Evolutionary conservation across 2,329 filamentous ascomycete species (phyloP).

Genomic region (Pseudogymnoascus sp.): DNA sequence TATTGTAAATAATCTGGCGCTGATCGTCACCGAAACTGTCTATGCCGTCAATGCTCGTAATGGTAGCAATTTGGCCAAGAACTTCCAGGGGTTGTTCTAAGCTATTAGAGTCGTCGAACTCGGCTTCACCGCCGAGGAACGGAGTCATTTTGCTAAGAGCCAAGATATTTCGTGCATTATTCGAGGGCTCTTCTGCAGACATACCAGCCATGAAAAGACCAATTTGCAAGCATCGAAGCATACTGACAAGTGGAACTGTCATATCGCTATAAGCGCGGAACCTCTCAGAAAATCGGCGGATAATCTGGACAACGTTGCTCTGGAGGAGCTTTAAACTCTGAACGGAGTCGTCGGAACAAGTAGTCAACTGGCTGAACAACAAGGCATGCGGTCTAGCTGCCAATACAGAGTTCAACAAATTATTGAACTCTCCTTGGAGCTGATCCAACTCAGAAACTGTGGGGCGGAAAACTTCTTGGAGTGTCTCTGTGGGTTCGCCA

Average conservation of each 20-base stretch:
- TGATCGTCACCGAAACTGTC: slow-evolving; percentile 34
- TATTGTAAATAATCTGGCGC: slow-evolving; percentile 50
- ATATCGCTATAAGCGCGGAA: slow-evolving; percentile 82
- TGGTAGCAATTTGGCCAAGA: slow-evolving; percentile 39
- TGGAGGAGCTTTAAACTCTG: slow-evolving; percentile 36
- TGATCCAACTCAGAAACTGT: slow-evolving; percentile 55
- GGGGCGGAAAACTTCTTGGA: slow-evolving; percentile 63
- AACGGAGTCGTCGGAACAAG: not conserved
- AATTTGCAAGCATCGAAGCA: slow-evolving; percentile 69
- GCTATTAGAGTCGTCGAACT: not conserved
- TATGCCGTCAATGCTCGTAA: slow-evolving; percentile 41
- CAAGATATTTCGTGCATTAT: slow-evolving; percentile 13
- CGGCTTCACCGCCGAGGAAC: slow-evolving; percentile 42
- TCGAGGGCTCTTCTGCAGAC: slow-evolving; percentile 10
- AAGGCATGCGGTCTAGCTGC: slow-evolving; percentile 17
- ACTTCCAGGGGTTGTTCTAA: slow-evolving; percentile 36
- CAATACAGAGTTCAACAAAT: slow-evolving; percentile 48
- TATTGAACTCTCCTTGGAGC: slow-evolving; percentile 76
- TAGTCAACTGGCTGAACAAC: slow-evolving; percentile 19
- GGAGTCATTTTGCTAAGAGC: slow-evolving; percentile 41
- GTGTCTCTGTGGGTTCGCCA: slow-evolving; percentile 56
- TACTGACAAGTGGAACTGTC: slow-evolving; percentile 65
- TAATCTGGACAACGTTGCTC: slow-evolving; percentile 57
- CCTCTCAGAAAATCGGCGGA: slow-evolving; percentile 56
- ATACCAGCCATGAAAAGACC: slow-evolving; percentile 55